Evolutionary conservation across 2,329 filamentous ascomycete species (phyloP).

Genomic region (Monilinia fructigena): DNA sequence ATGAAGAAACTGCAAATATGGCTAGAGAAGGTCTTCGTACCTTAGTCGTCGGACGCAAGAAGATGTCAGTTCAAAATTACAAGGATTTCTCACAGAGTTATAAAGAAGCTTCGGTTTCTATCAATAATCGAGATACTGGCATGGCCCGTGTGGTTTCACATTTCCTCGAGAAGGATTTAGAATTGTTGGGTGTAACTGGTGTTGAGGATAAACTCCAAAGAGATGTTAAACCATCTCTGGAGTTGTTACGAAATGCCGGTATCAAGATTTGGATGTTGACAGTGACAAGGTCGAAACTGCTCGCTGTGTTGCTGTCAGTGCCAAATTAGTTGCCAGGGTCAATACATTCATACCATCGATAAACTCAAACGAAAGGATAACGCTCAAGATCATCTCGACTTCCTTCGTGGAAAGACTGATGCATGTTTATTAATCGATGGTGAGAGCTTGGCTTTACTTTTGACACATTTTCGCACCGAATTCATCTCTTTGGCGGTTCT

Average conservation of each 20-base stretch:
- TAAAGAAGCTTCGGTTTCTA: constrained; percentile 74
- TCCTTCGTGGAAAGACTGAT: constrained; percentile 83
- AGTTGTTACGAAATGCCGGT: constrained; percentile 91
- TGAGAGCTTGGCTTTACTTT: constrained; percentile 80
- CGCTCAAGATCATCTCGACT: constrained; percentile 84
- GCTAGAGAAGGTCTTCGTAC: constrained; percentile 93
- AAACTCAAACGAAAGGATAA: constrained; percentile 80
- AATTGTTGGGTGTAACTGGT: constrained; percentile 93
- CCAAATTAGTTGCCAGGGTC: constrained; percentile 91
- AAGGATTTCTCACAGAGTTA: constrained; percentile 73
- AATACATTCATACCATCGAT: constrained; percentile 92
- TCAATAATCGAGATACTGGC: constrained; percentile 75
- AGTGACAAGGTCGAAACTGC: constrained; percentile 97
- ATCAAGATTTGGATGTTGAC: constrained; percentile 99
- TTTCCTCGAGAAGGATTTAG: constrained; percentile 82
- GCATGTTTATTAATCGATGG: constrained; percentile 90
- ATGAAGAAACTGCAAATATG: constrained; percentile 99
- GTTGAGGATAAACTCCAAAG: constrained; percentile 96
- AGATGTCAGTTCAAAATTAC: constrained; percentile 75
- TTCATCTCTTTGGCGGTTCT: constrained; percentile 88
- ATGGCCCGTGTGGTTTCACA: constrained; percentile 79
- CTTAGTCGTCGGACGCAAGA: constrained; percentile 90
- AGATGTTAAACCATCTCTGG: constrained; percentile 92
- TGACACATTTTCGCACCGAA: constrained; percentile 76
- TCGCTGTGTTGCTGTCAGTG: constrained; percentile 90